phyloP scores from a whole-genome alignment of 2,329 filamentous ascomycete genomes.

The Coleophoma cylindrospora region DNA sequence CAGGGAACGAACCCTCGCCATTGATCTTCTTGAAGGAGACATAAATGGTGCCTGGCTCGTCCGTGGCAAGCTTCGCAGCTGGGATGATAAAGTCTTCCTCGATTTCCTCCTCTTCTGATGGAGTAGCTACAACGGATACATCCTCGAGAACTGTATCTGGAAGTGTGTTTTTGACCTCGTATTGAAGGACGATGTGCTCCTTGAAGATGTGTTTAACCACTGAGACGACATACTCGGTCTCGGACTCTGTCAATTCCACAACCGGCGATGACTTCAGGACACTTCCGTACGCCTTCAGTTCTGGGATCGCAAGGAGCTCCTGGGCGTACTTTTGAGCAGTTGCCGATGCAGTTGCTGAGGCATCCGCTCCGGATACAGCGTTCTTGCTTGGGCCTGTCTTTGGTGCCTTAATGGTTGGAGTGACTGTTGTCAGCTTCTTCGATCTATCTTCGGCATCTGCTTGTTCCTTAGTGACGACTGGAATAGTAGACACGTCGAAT shows the following conservation, averaged over 20 bases:
- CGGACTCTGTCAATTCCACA: constrained; percentile 90
- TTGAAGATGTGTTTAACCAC: constrained; percentile 98
- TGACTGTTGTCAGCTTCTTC: constrained; percentile 92
- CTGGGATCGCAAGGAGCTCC: constrained; percentile 82
- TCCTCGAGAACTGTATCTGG: constrained; percentile 87
- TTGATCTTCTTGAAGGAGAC: constrained; percentile 85
- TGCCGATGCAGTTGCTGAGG: constrained; percentile 70
- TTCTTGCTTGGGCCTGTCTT: constrained; percentile 73
- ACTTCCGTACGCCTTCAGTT: constrained; percentile 82
- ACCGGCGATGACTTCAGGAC: constrained; percentile 86
- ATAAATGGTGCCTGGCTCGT: constrained; percentile 90
- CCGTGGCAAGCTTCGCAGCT: constrained; percentile 72
- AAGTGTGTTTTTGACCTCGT: constrained; percentile 96
- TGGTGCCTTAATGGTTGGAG: constrained; percentile 90
- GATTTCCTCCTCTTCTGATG: constrained; percentile 73
- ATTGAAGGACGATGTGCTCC: constrained; percentile 92
- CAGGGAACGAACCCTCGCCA: constrained; percentile 71
- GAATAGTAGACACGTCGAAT: constrained; percentile 88
- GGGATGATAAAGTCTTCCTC: constrained; percentile 95
- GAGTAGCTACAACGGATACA: constrained; percentile 76
- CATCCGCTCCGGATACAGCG: constrained; percentile 64
- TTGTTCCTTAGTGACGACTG: constrained; percentile 91
- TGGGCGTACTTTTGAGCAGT: constrained; percentile 85
- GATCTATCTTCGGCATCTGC: constrained; percentile 93
- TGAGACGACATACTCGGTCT: constrained; percentile 94